phyloP scores from a whole-genome alignment of 176 grass and related monocot species.

The Aegilops bicornis region DNA sequence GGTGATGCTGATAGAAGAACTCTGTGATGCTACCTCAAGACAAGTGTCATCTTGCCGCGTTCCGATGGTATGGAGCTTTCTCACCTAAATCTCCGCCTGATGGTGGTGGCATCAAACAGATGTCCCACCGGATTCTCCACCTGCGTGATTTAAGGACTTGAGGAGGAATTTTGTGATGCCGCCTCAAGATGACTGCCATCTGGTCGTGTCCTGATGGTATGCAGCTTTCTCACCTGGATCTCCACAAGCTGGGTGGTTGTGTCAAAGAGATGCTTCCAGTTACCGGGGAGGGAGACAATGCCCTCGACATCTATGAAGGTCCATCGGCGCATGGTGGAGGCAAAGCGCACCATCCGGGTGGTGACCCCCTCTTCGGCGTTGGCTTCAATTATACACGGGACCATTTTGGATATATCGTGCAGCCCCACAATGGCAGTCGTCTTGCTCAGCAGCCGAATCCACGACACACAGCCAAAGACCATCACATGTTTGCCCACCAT shows the following conservation, averaged over 20 bases:
- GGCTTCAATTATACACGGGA: neutral
- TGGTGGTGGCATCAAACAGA: too few species aligned
- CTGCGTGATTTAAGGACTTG: neutral
- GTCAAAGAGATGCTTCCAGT: neutral
- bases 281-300: neutral
- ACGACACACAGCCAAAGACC: neutral
- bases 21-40: neutral
- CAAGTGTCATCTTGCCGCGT: neutral
- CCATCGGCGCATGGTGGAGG: neutral
- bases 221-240: neutral
- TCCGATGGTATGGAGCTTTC: neutral
- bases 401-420: neutral
- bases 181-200: neutral
- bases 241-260: neutral
- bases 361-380: neutral
- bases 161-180: neutral
- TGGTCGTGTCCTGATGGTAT: neutral
- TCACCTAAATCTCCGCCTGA: neutral
- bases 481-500: neutral
- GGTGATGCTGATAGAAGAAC: neutral
- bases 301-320: neutral
- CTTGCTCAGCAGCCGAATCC: neutral
- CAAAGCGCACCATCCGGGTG: conserved; percentile 17
- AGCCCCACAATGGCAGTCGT: neutral
- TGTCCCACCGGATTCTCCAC: neutral